Conservation (phyloP, 2,329 filamentous ascomycete genomes). For the Fusarium domesticum region DNA sequence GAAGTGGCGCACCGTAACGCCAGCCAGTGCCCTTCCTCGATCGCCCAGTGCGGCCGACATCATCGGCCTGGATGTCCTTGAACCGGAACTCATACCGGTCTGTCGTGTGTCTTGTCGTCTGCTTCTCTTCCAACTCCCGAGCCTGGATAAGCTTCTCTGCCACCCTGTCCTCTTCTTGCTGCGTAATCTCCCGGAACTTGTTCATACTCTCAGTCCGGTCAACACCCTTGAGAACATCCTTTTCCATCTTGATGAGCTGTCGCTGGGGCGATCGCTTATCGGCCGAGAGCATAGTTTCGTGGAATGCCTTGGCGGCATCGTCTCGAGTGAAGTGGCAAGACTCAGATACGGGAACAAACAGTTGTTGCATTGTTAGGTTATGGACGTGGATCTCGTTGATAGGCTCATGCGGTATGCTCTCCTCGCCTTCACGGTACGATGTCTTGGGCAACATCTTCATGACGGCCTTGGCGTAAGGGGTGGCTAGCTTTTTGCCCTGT, state of each 20-base stretch:
- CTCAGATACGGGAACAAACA: conserved; percentile 63
- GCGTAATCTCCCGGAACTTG: conserved; percentile 42
- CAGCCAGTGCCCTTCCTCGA: conserved; percentile 53
- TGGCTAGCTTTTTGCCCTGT: conserved; percentile 74
- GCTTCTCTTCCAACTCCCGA: conserved; percentile 37
- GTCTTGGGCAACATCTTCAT: conserved; percentile 76
- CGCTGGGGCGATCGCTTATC: conserved; percentile 62
- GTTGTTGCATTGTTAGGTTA: conserved; percentile 57
- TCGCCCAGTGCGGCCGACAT: conserved; percentile 53
- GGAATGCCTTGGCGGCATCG: conserved; percentile 64
- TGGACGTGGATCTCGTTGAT: conserved; percentile 66
- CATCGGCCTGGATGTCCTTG: conserved; percentile 55
- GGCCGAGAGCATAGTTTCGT: conserved; percentile 56
- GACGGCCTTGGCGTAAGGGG: conserved; percentile 73
- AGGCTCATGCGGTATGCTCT: conserved; percentile 50
- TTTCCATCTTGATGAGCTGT: conserved; percentile 57
- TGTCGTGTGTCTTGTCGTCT: conserved; percentile 45
- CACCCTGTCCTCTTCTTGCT: conserved; percentile 42
- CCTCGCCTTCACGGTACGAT: conserved; percentile 51
- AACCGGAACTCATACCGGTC: conserved; percentile 63
- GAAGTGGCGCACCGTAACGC: conserved; percentile 61
- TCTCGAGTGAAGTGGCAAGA: conserved; percentile 61
- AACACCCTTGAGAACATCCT: conserved; percentile 41
- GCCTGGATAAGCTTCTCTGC: conserved; percentile 34
- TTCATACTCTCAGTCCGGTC: conserved; percentile 36